Evolutionary conservation across 176 grass and related monocot species (phyloP), one percentile per base, ranked within the genome.

Genomic region (Ananas comosus): DNA sequence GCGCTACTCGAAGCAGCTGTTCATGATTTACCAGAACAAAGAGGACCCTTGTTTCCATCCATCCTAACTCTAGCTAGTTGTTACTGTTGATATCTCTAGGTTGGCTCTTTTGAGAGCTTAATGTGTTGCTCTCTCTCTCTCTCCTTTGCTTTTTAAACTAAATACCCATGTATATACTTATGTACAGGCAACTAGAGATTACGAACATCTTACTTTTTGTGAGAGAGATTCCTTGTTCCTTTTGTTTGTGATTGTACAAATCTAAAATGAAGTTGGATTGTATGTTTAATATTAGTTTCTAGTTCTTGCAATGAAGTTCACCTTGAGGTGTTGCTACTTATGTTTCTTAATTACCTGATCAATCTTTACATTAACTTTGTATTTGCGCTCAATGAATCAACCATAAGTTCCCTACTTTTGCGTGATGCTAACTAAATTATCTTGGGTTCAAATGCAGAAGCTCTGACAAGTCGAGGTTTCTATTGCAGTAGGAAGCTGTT

Each of bases 1-100:
- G 13, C 75, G 16, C 64, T 89, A 89, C 65, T 89, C 88, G 12
- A 91, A 81, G 28, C 92, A 96, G 70, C 68, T 96, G 28, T 96
- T 96, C 70, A 19, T 47, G 64, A 96, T 96, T 65, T 96, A 85
- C 49, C 73, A 68, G 73, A 80, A 74, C 22, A 78, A 82, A 75
- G 92, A 96, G 66, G 88, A 87, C 21, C 81, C 83, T 25, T 83
- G 82, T 59, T 89, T 96, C 63, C 66, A 33, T 71, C 83, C 71
- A 49, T 76, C 85, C 68, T 81, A 75, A 67, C 10, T 71, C 17
- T 65, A 61, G 16, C 16, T 61, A 2, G 17, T 61, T 16, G 64
- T 13, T 63, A 56, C 70, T 42, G 7, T 16, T 22, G 24, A 1
- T 29, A 29, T 47, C 28, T 48, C 33, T 75, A 51, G 13, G 64